Conservation (phyloP, 1,284 basidiomycete genomes). For the Agaricales sp. region DNA sequence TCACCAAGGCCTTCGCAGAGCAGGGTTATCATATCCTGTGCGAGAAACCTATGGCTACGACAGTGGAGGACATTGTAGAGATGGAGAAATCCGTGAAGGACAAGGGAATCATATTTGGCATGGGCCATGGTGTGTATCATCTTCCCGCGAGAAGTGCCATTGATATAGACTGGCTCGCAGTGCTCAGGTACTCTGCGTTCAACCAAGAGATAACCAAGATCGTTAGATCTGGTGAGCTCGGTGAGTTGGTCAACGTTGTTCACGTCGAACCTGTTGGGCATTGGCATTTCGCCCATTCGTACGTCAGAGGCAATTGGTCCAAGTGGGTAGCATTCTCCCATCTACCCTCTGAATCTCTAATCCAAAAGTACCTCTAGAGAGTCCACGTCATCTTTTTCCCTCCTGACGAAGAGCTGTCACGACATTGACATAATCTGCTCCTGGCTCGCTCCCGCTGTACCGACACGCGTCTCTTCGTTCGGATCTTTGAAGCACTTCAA, state of each 20-base stretch:
- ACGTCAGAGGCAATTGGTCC: constrained; percentile 74
- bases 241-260: constrained; percentile 69
- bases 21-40: constrained; percentile 83
- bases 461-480: constrained; percentile 69
- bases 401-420: constrained; percentile 86
- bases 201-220: constrained; percentile 59
- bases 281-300: constrained; percentile 80
- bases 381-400: constrained; percentile 59
- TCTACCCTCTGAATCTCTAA: too few species aligned
- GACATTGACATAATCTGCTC: constrained; percentile 78
- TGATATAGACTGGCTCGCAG: constrained; percentile 24
- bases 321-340: constrained; percentile 15
- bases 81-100: constrained; percentile 66
- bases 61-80: constrained; percentile 55
- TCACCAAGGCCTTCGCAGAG: constrained; percentile 61
- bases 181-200: constrained; percentile 81
- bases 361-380: too few species aligned
- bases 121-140: constrained; percentile 61
- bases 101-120: constrained; percentile 67
- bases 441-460: constrained; percentile 58
- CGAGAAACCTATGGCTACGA: constrained; percentile 86
- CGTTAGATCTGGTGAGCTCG: constrained; percentile 60
- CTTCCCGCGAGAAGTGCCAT: neutral
- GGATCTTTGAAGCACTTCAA: constrained; percentile 77
- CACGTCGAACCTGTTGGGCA: constrained; percentile 73